Evolutionary conservation across 2,329 filamentous ascomycete genomes (phyloP).

Genomic region (Exophiala viscosa): DNA sequence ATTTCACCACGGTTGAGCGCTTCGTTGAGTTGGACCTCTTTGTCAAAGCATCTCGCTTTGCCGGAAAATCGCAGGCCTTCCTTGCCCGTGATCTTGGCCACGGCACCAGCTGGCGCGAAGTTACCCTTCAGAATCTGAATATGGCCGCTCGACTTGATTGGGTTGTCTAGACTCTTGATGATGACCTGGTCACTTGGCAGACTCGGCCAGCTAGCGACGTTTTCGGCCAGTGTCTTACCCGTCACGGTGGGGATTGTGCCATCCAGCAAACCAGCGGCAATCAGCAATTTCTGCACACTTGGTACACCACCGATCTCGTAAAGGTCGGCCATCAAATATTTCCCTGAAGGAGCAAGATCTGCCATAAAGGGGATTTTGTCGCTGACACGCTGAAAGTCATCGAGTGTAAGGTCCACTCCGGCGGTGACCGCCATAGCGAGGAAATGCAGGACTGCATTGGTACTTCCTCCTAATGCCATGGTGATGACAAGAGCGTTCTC

Average conservation of each 20-base stretch:
- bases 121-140: conserved; percentile 85
- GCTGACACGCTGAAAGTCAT: conserved; percentile 77
- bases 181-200: conserved; percentile 76
- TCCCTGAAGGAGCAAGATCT: conserved; percentile 77
- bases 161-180: conserved; percentile 74
- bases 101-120: conserved; percentile 80
- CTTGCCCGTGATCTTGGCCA: conserved; percentile 95
- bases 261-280: conserved; percentile 71
- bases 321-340: conserved; percentile 83
- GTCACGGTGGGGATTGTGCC: conserved; percentile 78
- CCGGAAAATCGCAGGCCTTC: conserved; percentile 81
- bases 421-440: conserved; percentile 87
- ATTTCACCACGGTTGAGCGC: conserved; percentile 71
- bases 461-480: conserved; percentile 87
- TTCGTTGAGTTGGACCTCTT: conserved; percentile 72
- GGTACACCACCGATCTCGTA: conserved; percentile 83
- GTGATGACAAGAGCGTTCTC: conserved; percentile 87
- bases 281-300: conserved; percentile 78
- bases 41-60: conserved; percentile 78
- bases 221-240: conserved; percentile 76
- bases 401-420: conserved; percentile 69
- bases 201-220: conserved; percentile 71
- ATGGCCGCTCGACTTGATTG: conserved; percentile 83
- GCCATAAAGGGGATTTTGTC: conserved; percentile 83
- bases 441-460: conserved; percentile 84